Evolutionary conservation across 1,139 yeast species (phyloP), one percentile per base, ranked within the genome.

Genomic region (Casaregolazyma suthepensis): DNA sequence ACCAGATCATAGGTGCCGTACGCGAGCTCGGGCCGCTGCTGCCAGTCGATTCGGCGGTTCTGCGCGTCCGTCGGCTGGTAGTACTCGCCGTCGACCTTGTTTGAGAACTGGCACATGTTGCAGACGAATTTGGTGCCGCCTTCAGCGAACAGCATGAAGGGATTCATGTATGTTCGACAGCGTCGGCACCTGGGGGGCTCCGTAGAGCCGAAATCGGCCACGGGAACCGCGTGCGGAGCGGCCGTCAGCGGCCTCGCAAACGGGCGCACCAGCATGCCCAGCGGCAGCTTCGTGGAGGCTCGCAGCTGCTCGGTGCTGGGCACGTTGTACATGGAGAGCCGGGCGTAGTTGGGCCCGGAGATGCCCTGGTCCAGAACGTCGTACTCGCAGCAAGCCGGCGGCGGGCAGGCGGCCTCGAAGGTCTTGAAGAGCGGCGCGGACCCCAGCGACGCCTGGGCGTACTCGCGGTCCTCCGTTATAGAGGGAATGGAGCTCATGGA

Each of bases 111-210:
- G 71, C 99, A 93, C 64, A 93, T 81, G 69, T 93, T 93, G 74
- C 99, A 93, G 23, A 81, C 76, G 69, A 88, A 87, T 57, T 74
- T 75, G 46, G 83, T 81, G 45, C 83, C 84, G 51, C 77, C 79
- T 9, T 82, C 77, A 61, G 85, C 83, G 61, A 82, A 73, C 31
- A 67, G 84, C 83, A 87, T 86, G 17, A 83, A 80, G 1, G 98
- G 96, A 66, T 93, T 93, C 60, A 90, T 77, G 68, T 90, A 93
- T 1, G 96, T 80, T 56, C 97, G 80, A 71, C 99, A 93, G 56
- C 99, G 83, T 60, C 82, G 80, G 71, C 99, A 93, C 63, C 99
- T 79, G 40, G 95, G 83, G 0, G 96, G 96, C 0, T 90, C 88
- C 1, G 58, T 46, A n/a, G 57, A 51, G 3, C 78, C 66, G 71